These are phyloP conservation scores for Lyophyllum atratum DNA, from an alignment of 768 basidiomycete genomes.

Conservation along the genomic window DNA sequence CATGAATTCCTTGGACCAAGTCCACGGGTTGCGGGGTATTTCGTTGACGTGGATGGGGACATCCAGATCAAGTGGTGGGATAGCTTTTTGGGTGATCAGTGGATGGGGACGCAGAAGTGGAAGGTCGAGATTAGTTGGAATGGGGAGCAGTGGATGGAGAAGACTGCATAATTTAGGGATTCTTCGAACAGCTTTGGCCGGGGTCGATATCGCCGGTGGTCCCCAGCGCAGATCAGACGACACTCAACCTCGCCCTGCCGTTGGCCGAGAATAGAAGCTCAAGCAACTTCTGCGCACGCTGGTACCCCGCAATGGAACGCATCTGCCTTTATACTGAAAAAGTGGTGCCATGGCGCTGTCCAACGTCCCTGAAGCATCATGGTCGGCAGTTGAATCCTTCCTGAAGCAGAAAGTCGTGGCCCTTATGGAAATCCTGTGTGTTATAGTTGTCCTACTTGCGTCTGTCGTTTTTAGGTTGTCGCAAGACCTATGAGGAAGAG, in stretches of 20 bases:
- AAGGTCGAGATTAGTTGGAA: conserved; percentile 33
- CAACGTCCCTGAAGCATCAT: not conserved
- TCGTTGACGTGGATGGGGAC: conserved; percentile 36
- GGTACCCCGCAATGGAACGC: too few relatives aligned
- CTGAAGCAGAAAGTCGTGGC: not conserved
- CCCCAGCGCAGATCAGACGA: not conserved
- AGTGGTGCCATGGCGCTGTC: not conserved
- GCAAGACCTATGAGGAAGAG: not conserved
- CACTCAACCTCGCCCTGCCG: too few relatives aligned
- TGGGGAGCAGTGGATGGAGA: conserved; percentile 41
- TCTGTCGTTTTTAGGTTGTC: too few relatives aligned
- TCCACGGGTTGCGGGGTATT: conserved; percentile 44
- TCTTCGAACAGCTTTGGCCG: not conserved
- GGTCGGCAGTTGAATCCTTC: not conserved
- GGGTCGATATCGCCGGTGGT: not conserved
- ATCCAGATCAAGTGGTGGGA: conserved; percentile 47
- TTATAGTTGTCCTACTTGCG: not conserved
- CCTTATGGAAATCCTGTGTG: conserved; percentile 13
- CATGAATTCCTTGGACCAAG: conserved; percentile 47
- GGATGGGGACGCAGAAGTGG: conserved; percentile 45
- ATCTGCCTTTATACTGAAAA: too few relatives aligned
- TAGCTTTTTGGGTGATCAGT: conserved; percentile 42
- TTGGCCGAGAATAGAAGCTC: too few relatives aligned
- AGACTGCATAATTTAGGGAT: conserved; percentile 20
- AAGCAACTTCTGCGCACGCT: too few relatives aligned